Base-by-base conservation (phyloP, 257 asterid genomes). In the Solanum medicagineum region DNA sequence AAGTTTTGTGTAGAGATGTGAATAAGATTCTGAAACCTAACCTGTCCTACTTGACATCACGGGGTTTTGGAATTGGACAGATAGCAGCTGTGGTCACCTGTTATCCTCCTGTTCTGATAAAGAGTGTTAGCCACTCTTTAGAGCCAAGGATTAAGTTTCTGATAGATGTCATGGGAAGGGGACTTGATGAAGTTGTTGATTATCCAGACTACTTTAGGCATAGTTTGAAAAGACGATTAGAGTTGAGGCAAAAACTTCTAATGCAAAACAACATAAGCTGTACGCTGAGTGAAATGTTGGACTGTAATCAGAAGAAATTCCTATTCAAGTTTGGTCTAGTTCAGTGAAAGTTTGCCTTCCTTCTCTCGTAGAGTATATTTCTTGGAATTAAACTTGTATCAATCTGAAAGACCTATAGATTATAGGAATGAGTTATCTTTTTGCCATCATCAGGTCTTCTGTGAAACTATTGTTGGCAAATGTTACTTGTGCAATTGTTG, bases 201-300 rank as follows among this genome's bases (percentile, higher is more conserved):
- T 97, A 93, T 87, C 99, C 99, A 0, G 98, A 94, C 40, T 95
- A 92, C 88, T 97, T 97, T 86, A 92, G 88, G 92, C 98, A 97
- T 88, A 94, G 96, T 56, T 87, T 97, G 92, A 97, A 97, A 97
- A 95, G 92, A 84, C 93, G 90, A 60, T 83, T 97, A 81, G 97
- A 95, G 90, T 91, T 59, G 26, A 91, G 98, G 92, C 96, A 97
- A 71, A 94, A 91, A 66, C 57, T 92, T 57, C 84, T 95, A 93
- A 90, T 69, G 79, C 84, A 87, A 57, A 94, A 87, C 89, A 89
- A 93, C 54, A 42, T 95, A 68, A 83, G 44, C 54, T 93, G 97
- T 93, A 93, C 94, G 85, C 90, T 95, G 97, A 94, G 95, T 85
- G 99, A 96, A 47, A 95, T 96, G 98, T 87, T 96, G 89, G 96